Conservation (phyloP, 805 yeast genomes). For the Grigorovia yakushimaensis region DNA sequence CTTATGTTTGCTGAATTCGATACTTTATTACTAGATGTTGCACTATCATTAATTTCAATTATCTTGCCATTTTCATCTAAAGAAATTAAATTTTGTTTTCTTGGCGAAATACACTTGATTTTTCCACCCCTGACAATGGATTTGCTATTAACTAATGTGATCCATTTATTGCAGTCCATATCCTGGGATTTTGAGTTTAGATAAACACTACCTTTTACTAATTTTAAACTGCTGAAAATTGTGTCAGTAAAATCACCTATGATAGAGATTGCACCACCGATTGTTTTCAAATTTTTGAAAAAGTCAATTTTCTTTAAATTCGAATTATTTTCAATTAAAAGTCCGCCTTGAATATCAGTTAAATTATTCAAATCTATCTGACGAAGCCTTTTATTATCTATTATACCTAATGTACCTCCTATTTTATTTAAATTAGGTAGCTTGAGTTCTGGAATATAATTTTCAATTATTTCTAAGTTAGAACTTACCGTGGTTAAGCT, state of each 20-base stretch:
- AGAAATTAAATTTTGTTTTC: slow-evolving; percentile 34
- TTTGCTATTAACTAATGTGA: slow-evolving; percentile 37
- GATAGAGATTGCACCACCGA: slow-evolving; percentile 75
- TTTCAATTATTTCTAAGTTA: slow-evolving; percentile 57
- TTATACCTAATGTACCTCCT: slow-evolving; percentile 63
- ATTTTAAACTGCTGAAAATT: slow-evolving; percentile 41
- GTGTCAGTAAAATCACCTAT: slow-evolving; percentile 54
- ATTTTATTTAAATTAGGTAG: slow-evolving; percentile 47
- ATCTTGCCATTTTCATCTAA: slow-evolving; percentile 40
- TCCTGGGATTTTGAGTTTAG: slow-evolving; percentile 40
- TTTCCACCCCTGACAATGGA: slow-evolving; percentile 69
- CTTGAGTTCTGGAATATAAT: slow-evolving; percentile 40
- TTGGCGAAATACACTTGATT: slow-evolving; percentile 48
- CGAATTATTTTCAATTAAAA: slow-evolving; percentile 58
- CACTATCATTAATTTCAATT: slow-evolving; percentile 11
- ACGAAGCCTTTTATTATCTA: slow-evolving; percentile 43
- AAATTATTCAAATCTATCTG: slow-evolving; percentile 43
- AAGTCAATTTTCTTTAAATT: slow-evolving; percentile 43
- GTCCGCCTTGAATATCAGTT: slow-evolving; percentile 64
- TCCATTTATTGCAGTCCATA: slow-evolving; percentile 61
- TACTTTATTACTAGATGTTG: background rate
- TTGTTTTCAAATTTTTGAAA: slow-evolving; percentile 46
- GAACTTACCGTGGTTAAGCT: slow-evolving; percentile 43
- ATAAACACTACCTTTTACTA: slow-evolving; percentile 71
- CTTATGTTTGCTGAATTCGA: background rate